Evolutionary conservation across 148 eudicot species (phyloP).

Genomic region (Talinum fruticosum): DNA sequence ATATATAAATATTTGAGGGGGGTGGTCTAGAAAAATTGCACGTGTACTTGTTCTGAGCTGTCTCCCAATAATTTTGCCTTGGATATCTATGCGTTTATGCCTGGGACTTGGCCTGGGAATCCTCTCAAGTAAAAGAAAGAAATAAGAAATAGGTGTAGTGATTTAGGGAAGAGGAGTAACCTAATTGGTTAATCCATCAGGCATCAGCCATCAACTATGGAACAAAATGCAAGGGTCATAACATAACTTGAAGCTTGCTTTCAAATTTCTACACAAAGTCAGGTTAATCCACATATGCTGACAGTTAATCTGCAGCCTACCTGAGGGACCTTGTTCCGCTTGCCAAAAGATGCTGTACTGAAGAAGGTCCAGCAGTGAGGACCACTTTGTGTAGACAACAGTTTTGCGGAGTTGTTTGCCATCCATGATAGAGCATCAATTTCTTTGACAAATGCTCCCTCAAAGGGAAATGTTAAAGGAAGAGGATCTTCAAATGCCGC

Average conservation of each 20-base stretch:
- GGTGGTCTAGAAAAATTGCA: no score
- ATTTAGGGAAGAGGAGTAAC: no score
- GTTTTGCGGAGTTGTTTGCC: conserved; percentile 76
- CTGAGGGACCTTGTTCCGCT: conserved; percentile 94
- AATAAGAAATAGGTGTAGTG: no score
- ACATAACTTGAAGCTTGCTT: not conserved
- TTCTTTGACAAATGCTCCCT: conserved; percentile 93
- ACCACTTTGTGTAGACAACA: conserved; percentile 38
- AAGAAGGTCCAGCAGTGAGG: conserved; percentile 94
- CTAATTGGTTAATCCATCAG: not conserved
- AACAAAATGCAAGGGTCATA: not conserved
- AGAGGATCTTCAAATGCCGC: conserved; percentile 95
- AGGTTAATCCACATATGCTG: not conserved
- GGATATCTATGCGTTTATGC: not conserved
- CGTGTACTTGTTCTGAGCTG: not conserved
- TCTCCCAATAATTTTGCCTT: not conserved
- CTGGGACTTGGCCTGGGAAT: not conserved
- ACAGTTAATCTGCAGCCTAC: conserved; percentile 36
- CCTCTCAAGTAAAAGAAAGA: no score
- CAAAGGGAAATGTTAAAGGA: conserved; percentile 65
- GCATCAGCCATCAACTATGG: not conserved
- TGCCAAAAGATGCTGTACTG: conserved; percentile 79
- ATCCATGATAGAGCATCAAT: conserved; percentile 92
- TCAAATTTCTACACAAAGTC: not conserved
- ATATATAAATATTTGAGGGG: no score